Percentiles rank a stretch among this genome's conserved stretches.
phyloP scores from a whole-genome alignment of 192 early-diverging fungal species.

The Coemansia sp. region DNA sequence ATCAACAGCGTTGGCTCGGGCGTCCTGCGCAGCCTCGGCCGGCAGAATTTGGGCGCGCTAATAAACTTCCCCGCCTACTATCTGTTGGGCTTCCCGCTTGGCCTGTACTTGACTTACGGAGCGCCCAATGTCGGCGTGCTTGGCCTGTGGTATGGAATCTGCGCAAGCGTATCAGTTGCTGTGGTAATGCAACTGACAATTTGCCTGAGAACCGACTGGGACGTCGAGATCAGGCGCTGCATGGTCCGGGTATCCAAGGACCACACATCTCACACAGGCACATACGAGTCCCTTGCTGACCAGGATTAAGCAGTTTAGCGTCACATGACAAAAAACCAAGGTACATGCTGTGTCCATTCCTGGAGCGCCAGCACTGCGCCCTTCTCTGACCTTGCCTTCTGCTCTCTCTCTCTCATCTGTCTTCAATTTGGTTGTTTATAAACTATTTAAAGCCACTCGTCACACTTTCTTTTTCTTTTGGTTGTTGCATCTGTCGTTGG shows the following conservation, averaged over 20 bases:
- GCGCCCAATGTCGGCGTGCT: slow-evolving; percentile 36
- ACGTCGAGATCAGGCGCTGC: slow-evolving; percentile 39
- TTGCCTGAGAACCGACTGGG: slow-evolving; percentile 34
- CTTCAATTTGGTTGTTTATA: not conserved
- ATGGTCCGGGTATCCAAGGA: slow-evolving; percentile 43
- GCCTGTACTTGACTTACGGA: slow-evolving; percentile 57
- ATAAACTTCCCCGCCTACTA: slow-evolving; percentile 62
- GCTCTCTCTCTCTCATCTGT: slow-evolving; percentile 4
- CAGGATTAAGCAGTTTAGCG: not conserved
- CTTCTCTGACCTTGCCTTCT: not conserved
- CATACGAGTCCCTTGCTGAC: not conserved
- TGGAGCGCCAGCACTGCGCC: not conserved
- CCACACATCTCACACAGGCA: slow-evolving; percentile 11
- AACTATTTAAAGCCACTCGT: not conserved
- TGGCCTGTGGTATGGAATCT: slow-evolving; percentile 56
- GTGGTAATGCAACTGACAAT: slow-evolving; percentile 43
- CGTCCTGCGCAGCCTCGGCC: slow-evolving; percentile 58
- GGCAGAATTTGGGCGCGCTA: slow-evolving; percentile 58
- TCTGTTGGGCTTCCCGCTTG: slow-evolving; percentile 59
- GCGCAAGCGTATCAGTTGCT: slow-evolving; percentile 34
- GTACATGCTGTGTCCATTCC: not conserved
- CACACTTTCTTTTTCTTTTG: not conserved
- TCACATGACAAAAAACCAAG: not conserved
- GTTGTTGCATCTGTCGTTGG: slow-evolving; percentile 6
- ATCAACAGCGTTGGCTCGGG: slow-evolving; percentile 63